Evolutionary conservation across 139 green algal genomes (phyloP).

Genomic region (Tetraselmis chui): DNA sequence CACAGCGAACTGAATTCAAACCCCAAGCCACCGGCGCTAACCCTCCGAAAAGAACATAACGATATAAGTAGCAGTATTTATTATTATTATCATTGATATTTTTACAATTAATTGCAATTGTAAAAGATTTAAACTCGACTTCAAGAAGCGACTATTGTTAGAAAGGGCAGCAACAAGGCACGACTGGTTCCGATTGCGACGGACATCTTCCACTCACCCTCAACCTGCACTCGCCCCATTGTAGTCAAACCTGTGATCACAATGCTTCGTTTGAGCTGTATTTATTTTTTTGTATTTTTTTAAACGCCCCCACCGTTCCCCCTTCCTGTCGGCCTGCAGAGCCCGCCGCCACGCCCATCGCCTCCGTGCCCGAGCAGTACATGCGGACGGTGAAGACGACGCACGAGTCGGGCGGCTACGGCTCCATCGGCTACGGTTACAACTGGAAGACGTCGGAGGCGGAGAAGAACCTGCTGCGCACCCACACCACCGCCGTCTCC

Average conservation of each 20-base stretch:
- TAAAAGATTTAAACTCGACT: no score
- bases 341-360: conserved; percentile 48
- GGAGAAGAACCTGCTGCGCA: conserved; percentile 97
- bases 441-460: conserved; percentile 84
- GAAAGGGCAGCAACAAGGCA: no score
- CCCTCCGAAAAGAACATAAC: no score
- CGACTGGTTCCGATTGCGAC: no score
- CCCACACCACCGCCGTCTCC: conserved; percentile 97
- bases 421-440: conserved; percentile 71
- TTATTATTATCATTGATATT: no score
- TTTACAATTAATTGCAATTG: no score
- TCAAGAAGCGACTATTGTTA: no score
- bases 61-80: no score
- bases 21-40: no score
- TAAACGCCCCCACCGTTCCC: conserved; percentile 68
- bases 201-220: no score
- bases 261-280: neutral
- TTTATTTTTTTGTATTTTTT: neutral
- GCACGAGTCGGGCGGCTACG: conserved; percentile 35
- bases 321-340: conserved; percentile 58
- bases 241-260: neutral
- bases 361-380: conserved; percentile 74
- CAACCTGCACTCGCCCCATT: no score
- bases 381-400: conserved; percentile 68
- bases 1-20: no score